These are phyloP conservation scores for Tubosaeta brunneosetosa DNA, from an alignment of 768 basidiomycete genomes.

Conservation along the genomic window DNA sequence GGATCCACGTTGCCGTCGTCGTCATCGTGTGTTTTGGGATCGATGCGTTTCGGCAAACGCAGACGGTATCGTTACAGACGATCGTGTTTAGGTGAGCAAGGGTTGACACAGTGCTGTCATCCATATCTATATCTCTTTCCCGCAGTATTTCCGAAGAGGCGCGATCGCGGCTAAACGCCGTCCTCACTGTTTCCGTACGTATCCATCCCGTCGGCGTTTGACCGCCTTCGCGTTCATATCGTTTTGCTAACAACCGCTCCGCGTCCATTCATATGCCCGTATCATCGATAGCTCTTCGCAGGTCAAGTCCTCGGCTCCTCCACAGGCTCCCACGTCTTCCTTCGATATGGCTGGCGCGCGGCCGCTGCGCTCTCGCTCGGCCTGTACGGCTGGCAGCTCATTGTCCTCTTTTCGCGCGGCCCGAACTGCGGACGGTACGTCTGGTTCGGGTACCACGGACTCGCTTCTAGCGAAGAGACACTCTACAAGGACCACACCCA, in stretches of 20 bases:
- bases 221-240: neutral
- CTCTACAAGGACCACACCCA: neutral
- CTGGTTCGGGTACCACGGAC: slow-evolving; percentile 56
- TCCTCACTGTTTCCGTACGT: slow-evolving; percentile 27
- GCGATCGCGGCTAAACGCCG: slow-evolving; percentile 28
- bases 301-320: slow-evolving; percentile 45
- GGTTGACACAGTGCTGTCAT: neutral
- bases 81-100: slow-evolving; percentile 23
- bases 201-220: neutral
- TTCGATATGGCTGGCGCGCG: slow-evolving; percentile 37
- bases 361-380: slow-evolving; percentile 32
- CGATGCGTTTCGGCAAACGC: slow-evolving; percentile 38
- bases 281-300: slow-evolving; percentile 19
- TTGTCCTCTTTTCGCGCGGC: slow-evolving; percentile 36
- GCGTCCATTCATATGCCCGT: neutral
- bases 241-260: neutral
- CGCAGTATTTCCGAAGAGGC: slow-evolving; percentile 27
- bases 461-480: neutral
- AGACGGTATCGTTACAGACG: slow-evolving; percentile 34
- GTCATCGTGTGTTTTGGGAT: slow-evolving; percentile 38
- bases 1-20: slow-evolving; percentile 36
- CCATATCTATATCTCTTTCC: neutral
- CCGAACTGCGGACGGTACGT: slow-evolving; percentile 31
- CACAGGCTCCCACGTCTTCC: slow-evolving; percentile 38
- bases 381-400: slow-evolving; percentile 31